Evolutionary conservation across 306 rosid species (phyloP).

Genomic region (Hylodesmum podocarpum): DNA sequence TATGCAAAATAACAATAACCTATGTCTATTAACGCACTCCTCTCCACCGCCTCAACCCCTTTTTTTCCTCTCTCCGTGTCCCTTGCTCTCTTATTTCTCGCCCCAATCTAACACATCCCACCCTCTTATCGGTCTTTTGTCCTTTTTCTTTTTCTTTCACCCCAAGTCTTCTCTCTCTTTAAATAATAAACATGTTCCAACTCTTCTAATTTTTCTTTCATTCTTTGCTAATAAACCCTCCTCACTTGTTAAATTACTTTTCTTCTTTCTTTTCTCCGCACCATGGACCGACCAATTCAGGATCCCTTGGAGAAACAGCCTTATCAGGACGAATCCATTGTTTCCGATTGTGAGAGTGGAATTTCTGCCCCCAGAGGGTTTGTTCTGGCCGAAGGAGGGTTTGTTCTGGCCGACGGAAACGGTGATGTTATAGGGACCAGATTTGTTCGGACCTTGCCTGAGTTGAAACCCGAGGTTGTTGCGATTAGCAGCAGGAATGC

Average conservation of each 20-base stretch:
- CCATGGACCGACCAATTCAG: constrained; percentile 35
- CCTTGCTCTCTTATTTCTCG: background rate
- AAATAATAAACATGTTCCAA: background rate
- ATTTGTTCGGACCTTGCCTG: constrained; percentile 50
- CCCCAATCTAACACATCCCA: too few species aligned
- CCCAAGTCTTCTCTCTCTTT: background rate
- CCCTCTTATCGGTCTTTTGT: background rate
- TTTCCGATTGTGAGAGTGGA: background rate
- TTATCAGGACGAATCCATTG: constrained; percentile 38
- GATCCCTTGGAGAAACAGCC: background rate
- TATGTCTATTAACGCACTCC: background rate
- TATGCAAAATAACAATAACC: background rate
- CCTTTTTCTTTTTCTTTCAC: constrained; percentile 10
- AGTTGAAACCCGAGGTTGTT: constrained; percentile 33
- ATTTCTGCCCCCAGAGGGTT: too few species aligned
- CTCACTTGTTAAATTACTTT: too few species aligned
- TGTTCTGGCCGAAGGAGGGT: constrained; percentile 36
- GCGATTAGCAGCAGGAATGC: constrained; percentile 46
- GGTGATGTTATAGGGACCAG: constrained; percentile 41
- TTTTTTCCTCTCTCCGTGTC: constrained; percentile 4
- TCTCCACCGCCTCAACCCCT: constrained; percentile 7
- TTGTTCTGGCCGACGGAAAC: background rate
- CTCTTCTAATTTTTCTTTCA: background rate
- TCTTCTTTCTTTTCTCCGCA: background rate
- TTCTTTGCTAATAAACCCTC: background rate